Evolutionary conservation across 352 stramenopile species (phyloP), one percentile per base, ranked within the genome.

Genomic region (Phytophthora rubi): DNA sequence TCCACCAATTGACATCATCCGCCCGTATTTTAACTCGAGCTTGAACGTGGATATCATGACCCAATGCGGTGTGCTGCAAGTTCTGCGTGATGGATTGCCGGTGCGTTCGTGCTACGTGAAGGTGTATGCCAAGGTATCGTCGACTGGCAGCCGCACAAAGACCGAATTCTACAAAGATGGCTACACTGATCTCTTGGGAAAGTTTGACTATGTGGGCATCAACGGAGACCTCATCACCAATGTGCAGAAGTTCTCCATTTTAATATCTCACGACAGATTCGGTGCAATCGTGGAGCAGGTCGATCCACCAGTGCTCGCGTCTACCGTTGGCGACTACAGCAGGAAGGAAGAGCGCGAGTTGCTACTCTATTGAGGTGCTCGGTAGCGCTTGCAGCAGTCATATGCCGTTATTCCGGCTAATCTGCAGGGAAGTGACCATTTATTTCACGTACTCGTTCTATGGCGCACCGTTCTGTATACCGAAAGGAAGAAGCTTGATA

Each of bases 161-260:
- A 65, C 56, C 21, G 73, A 79, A 63, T 94, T 94, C 70, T 93
- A 90, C 76, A 94, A 94, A 70, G 87, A 94, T 61, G 87, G 87
- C 8, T 94, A 93, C 71, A 95, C 85, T 26, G 84, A 95, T 49
- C 51, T 95, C 47, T 56, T 88, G 23, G 84, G 84, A 53, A 85
- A 82, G 52, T 92, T 94, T 51, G 84, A 92, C 70, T 94, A 92
- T 56, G 75, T 85, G 6, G 81, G 77, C 1, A 81, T 86, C 55
- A 91, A 91, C 37, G 83, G 77, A 54, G 71, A 86, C 87, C 81
- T 86, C 83, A 98, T 80, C 98, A 98, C 88, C 80, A 98, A 44
- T 82, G 79, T 90, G 30, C 64, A 84, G 48, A 80, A 77, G 59
- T 82, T 88, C 47, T 82, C 82, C 7, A 71, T 90, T 9, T 70